A percentile compares a stretch with the other conserved stretches of the same genome.
Evolutionary conservation across 176 grass and related monocot genomes (phyloP).

Genomic region (Guadua angustifolia): DNA sequence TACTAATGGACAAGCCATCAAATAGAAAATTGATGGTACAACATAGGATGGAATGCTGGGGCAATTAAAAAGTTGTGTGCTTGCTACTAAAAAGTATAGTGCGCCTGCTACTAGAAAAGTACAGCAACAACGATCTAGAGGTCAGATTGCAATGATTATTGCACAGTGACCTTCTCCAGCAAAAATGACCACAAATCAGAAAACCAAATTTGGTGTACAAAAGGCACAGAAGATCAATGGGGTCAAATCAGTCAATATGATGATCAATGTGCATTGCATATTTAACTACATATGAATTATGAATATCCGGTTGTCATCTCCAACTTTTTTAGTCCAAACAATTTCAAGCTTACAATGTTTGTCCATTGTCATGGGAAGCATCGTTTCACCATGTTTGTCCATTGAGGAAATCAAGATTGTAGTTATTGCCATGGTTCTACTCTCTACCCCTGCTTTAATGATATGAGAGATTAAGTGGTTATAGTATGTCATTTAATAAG

Average conservation of each 20-base stretch:
- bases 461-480: neutral
- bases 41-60: slow-evolving; percentile 7
- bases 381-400: neutral
- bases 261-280: neutral
- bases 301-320: neutral
- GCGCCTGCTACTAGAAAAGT: neutral
- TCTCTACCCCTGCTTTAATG: neutral
- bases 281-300: slow-evolving; percentile 5
- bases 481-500: neutral
- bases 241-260: slow-evolving; percentile 6
- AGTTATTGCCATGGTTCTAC: neutral
- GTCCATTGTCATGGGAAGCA: neutral
- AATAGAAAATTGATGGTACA: slow-evolving; percentile 24
- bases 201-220: slow-evolving; percentile 16
- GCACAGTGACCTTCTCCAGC: neutral
- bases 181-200: neutral
- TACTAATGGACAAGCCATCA: slow-evolving; percentile 39
- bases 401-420: neutral
- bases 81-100: neutral
- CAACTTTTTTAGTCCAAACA: neutral
- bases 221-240: neutral
- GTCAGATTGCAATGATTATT: neutral
- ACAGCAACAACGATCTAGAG: neutral
- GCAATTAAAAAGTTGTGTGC: neutral
- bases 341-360: slow-evolving; percentile 5